Evolutionary conservation across 768 basidiomycete genomes (phyloP), one percentile per base, ranked within the genome.

Genomic region (Xerocomus spinulosus): DNA sequence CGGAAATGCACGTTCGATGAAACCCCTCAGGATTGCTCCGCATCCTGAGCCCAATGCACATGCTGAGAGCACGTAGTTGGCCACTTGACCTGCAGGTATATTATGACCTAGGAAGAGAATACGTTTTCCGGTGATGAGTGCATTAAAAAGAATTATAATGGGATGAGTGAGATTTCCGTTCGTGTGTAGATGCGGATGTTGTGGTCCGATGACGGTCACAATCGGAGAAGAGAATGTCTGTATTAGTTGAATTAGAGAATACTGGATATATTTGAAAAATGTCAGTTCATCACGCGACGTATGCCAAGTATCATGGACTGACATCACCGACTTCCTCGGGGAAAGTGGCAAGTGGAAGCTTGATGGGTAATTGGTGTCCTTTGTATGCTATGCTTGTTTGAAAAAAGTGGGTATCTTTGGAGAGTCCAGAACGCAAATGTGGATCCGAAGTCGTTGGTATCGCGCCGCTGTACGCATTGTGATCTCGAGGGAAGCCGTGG

Each of bases 301-400:
- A 35, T 44, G 44, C 21, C 29, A 14, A 14, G 17, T 18, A 9
- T 41, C 38, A 26, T 37, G 72, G 67, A 74, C 82, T 63, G 63
- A 97, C 95, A 67, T 97, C 94, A 37, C 96, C 94, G 48, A 99
- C 91, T 74, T 99, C 96, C 66, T 94, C 91, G 0, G 89, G 79
- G 63, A 96, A 97, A 2, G 85, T 87, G 17, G 82, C 80, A 38
- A 96, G 69, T 1, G 96, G 96, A 66, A 98, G 81, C 59, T 91
- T 86, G 61, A 98, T 92, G 13, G 93, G 94, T 25, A 97, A 67
- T 24, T 80, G 79, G 52, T 92, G 83, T 46, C 84, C 84, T 64
- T 85, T 86, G 69, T 93, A 95, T 13, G 75, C 79, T 46, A 95
- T 87, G 10, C 78, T 76, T 2, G 94, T 90, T 60, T 93, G 85